Evolutionary conservation across 805 yeast genomes (phyloP).

Genomic region (Lipomyces oligophaga): DNA sequence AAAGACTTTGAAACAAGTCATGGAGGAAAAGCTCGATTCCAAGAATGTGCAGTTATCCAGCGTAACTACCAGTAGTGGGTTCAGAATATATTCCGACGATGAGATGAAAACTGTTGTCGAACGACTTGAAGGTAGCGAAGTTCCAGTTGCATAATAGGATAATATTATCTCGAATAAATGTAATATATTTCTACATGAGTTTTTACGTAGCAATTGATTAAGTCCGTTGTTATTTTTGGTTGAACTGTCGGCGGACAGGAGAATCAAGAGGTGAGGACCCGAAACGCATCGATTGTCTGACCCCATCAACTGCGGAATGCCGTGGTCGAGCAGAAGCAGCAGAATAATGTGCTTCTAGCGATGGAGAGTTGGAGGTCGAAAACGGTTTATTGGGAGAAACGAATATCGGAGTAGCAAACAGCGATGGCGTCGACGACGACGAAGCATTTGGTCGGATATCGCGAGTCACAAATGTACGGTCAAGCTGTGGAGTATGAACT

Average conservation of each 20-base stretch:
- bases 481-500: conserved; percentile 30
- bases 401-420: neutral
- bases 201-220: neutral
- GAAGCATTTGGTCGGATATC: conserved; percentile 26
- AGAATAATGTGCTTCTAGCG: neutral
- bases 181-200: neutral
- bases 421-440: neutral
- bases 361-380: neutral
- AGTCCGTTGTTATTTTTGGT: neutral
- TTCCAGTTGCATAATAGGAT: conserved; percentile 1
- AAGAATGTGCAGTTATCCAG: conserved; percentile 93
- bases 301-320: neutral
- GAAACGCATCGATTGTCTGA: neutral
- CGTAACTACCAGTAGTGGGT: conserved; percentile 82
- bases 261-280: neutral
- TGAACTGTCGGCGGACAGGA: neutral
- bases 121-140: conserved; percentile 42
- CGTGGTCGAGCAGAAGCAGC: conserved; percentile 1
- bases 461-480: conserved; percentile 27
- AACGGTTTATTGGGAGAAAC: no score
- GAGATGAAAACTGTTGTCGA: conserved; percentile 79
- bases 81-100: conserved; percentile 75
- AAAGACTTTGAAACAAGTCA: conserved; percentile 90
- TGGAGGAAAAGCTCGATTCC: conserved; percentile 97
- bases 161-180: neutral